Conservation (phyloP, 1,284 basidiomycete genomes). For the Heliocybe sulcata region DNA sequence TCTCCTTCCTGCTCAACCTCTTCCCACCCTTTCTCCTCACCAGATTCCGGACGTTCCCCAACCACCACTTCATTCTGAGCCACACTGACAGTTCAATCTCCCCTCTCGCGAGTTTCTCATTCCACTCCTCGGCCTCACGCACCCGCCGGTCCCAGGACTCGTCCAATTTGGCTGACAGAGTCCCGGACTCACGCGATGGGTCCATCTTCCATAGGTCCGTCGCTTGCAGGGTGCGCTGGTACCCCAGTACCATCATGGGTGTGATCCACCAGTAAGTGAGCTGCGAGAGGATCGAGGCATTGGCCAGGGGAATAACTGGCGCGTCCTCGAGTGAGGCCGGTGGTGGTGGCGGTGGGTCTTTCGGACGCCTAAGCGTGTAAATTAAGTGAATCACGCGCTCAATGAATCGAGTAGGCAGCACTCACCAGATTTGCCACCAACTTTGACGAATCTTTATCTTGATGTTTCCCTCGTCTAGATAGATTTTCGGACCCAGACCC, state of each 20-base stretch:
- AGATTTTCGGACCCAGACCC: slow-evolving; percentile 17
- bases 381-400: neutral
- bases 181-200: slow-evolving; percentile 37
- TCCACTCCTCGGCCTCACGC: slow-evolving; percentile 45
- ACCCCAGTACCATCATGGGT: slow-evolving; percentile 65
- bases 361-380: slow-evolving; percentile 41
- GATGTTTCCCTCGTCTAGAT: slow-evolving; percentile 42
- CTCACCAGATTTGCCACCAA: slow-evolving; percentile 43
- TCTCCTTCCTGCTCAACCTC: slow-evolving; percentile 18
- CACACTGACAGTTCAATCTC: slow-evolving; percentile 32
- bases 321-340: slow-evolving; percentile 52
- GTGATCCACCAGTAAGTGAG: slow-evolving; percentile 63
- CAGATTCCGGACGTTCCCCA: slow-evolving; percentile 23
- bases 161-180: slow-evolving; percentile 42
- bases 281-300: slow-evolving; percentile 47
- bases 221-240: slow-evolving; percentile 65
- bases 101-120: slow-evolving; percentile 40
- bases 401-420: slow-evolving; percentile 5
- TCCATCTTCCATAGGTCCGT: slow-evolving; percentile 72
- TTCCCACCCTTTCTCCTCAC: slow-evolving; percentile 20
- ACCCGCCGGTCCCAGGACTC: slow-evolving; percentile 41
- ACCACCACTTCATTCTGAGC: slow-evolving; percentile 37
- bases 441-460: slow-evolving; percentile 31
- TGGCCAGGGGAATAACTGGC: slow-evolving; percentile 48
- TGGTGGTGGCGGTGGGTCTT: slow-evolving; percentile 49